Base-by-base conservation (phyloP, 352 stramenopile species). In the Peronosclerospora sorghi region DNA sequence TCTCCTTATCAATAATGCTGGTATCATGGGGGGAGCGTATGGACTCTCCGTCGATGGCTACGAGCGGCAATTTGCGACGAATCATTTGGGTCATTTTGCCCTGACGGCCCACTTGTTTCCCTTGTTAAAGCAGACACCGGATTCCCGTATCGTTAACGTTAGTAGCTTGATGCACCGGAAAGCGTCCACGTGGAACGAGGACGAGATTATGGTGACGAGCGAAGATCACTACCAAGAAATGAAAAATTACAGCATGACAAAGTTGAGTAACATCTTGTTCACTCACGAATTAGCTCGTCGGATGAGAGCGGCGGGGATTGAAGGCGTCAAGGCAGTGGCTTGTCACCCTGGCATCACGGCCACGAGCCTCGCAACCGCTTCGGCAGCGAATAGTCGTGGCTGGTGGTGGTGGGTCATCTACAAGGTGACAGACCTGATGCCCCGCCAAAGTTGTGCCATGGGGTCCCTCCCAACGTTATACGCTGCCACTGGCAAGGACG, bases 231-330 rank as follows among this genome's bases (percentile, higher is more conserved):
- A 19, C n/a, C 32, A 23, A 10, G 17, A 37, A 1, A 47, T 32
- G 15, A 32, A 44, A 0, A 62, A 61, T 8, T 83, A 86, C 45
- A 3, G 20, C 1, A 56, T 69, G 21, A 62, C 65, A 1, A 85
- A 85, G 54, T 35, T 83, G 5, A 56, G 39, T 32, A 83, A 81
- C 48, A 13, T 81, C 8, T 42, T 85, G 5, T 80, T 81, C 48
- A 69, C 68, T 9, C 37, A 52, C 2, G 62, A 82, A 44, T 60
- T 79, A 10, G 17, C 59, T 5, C 57, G 63, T 5, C 64, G 65
- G 6, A 14, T 81, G 2, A 26, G 51, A 2, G 46, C 38, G 0
- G 18, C 42, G 1, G 48, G 51, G 4, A 37, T 66, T 21, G 14
- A 18, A 14, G 45, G 40, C 0, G 64, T 79, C 15, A 51, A 36